Evolutionary conservation across 768 basidiomycete genomes (phyloP), one percentile per base, ranked within the genome.

Genomic region (Baorangia bicolor): DNA sequence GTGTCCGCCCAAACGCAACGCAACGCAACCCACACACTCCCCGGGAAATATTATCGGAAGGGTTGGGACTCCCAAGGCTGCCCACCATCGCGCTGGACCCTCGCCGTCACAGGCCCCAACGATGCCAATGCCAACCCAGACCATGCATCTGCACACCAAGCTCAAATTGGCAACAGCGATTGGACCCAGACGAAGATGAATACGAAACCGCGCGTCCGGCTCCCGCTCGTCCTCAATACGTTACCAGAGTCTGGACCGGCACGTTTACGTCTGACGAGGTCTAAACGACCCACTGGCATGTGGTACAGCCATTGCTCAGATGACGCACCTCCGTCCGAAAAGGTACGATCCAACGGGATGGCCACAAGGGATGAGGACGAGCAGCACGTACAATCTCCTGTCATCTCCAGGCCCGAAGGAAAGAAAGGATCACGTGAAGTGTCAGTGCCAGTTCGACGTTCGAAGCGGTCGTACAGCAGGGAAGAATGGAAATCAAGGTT

Each of bases 21-120:
- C 23, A 49, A 50, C 31, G 52, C 28, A 12, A 58, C 64, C 6
- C 55, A 52, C 20, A 60, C 58, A 14, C 51, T 65, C 33, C 60
- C 59, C 8, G 63, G 63, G 11, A 54, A 40, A 34, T 31, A 56
- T 10, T 65, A 59, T 33, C 45, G 58, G 25, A 52, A 49, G 41
- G 34, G 41, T 21, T 18, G n/a, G n/a, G n/a, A n/a, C n/a, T n/a
- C n/a, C n/a, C n/a, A n/a, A n/a, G n/a, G n/a, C n/a, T n/a, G n/a
- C n/a, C 27, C 27, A 46, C 7, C 14, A 16, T 35, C 53, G 25
- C 39, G 57, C 53, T 13, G 3, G 45, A 49, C 35, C 12, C n/a
- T 39, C 14, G 13, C 11, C 6, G 14, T 11, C 20, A 20, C 40
- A 5, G 25, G 46, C 25, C 38, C 8, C n/a, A 16, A 37, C 34